Evolutionary conservation across 2,329 filamentous ascomycete genomes (phyloP).

Genomic region (Penicillium sp.): DNA sequence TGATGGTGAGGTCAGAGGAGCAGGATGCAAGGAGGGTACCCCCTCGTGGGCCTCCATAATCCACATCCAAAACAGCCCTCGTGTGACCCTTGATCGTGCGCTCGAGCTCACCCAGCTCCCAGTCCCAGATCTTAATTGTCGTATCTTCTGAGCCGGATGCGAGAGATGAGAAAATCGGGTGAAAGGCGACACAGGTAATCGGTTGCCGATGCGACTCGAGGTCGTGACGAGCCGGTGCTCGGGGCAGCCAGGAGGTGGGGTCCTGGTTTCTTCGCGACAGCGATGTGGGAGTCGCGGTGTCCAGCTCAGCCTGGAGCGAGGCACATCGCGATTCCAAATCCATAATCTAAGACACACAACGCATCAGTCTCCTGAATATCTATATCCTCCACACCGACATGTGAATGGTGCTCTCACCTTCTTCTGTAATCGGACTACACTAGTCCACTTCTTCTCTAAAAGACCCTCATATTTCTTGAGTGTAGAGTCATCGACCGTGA

Average conservation of each 20-base stretch:
- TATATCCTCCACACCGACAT: background rate
- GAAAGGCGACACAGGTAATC: conserved; percentile 87
- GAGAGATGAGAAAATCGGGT: conserved; percentile 85
- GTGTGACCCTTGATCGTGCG: conserved; percentile 90
- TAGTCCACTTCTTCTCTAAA: conserved; percentile 98
- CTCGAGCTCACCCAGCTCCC: conserved; percentile 89
- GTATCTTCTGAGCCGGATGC: conserved; percentile 90
- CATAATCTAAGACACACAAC: conserved; percentile 67
- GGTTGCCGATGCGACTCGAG: conserved; percentile 79
- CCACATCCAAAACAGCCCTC: conserved; percentile 81
- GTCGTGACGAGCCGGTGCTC: conserved; percentile 75
- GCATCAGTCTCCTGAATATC: conserved; percentile 9
- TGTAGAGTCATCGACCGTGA: conserved; percentile 74
- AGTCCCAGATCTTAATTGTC: conserved; percentile 97
- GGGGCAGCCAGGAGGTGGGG: conserved; percentile 82
- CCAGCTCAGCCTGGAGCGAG: conserved; percentile 77
- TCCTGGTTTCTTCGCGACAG: conserved; percentile 80
- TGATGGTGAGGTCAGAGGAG: conserved; percentile 88
- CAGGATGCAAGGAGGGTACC: conserved; percentile 79
- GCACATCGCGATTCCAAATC: conserved; percentile 79
- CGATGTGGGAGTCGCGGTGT: conserved; percentile 77
- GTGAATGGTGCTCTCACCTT: conserved; percentile 60
- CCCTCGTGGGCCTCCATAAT: conserved; percentile 83
- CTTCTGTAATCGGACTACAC: conserved; percentile 89
- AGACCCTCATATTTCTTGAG: conserved; percentile 93